Evolutionary conservation across 495 filamentous ascomycete species (phyloP), one percentile per base, ranked within the genome.

Genomic region (Trichodelitschia bisporula): DNA sequence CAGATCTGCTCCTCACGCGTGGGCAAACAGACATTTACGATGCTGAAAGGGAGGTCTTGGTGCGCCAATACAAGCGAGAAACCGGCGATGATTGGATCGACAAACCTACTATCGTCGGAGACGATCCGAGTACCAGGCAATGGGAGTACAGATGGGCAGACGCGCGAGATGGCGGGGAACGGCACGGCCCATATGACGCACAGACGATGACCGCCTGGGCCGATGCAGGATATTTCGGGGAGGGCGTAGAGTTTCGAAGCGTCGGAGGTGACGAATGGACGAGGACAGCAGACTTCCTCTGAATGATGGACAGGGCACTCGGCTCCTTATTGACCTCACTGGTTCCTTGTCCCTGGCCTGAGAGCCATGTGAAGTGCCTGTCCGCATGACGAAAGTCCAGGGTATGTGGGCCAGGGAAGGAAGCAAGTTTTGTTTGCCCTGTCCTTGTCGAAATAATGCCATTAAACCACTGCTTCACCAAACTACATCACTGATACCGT

Each of bases 81-180:
- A 78, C 77, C 0, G 89, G 82, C 3, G 83, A 93, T 39, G 64
- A 69, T 4, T 99, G 86, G 83, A 61, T 75, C n/a, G 77, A 89
- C 35, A 61, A 62, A 12, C 16, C 15, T 3, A 30, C 4, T n/a
- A 42, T 18, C 19, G 17, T 17, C 45, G 43, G 3, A 36, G 26
- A 18, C 35, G 38, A 11, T 28, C 32, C 11, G 38, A 27, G 23
- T 18, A 42, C 40, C 11, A 59, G 55, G 34, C 66, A 69, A 58
- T 97, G 84, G 84, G 76, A 95, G 47, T 95, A 74, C 44, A 56
- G 77, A 17, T 95, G 86, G 86, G 69, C 64, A 10, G 80, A 91
- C 41, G 79, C 71, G 25, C 58, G 79, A n/a, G 86, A 91, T 43
- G 72, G 66, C 2, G 77, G 66, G 0, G 59, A 68, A 29, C 60